These are phyloP conservation scores for Aspergillus coremiiformis DNA, from an alignment of 495 filamentous ascomycete genomes.

Conservation along the genomic window DNA sequence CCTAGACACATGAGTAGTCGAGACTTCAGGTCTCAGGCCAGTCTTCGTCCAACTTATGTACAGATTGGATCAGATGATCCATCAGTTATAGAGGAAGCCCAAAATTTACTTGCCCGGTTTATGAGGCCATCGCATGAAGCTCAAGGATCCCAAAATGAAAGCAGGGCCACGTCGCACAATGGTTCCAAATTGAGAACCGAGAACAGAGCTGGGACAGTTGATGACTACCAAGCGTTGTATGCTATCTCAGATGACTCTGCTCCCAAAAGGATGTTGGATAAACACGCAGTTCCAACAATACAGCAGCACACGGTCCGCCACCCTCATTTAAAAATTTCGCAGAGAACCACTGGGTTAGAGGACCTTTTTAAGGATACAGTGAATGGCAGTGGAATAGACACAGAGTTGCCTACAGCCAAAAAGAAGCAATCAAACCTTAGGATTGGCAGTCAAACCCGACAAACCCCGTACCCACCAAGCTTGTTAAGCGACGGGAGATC, in stretches of 20 bases:
- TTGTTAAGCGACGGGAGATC: background rate
- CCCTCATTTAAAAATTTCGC: background rate
- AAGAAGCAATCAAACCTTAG: background rate
- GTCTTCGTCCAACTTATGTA: background rate
- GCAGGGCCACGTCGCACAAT: background rate
- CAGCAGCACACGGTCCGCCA: background rate
- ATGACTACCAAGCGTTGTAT: background rate
- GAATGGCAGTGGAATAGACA: background rate
- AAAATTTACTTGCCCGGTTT: constrained; percentile 18
- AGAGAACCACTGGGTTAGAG: background rate
- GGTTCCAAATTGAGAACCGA: background rate
- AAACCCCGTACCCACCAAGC: background rate
- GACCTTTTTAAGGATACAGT: background rate
- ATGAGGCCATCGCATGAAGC: constrained; percentile 11
- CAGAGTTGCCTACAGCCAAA: background rate
- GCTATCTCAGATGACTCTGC: background rate
- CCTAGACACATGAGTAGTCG: background rate
- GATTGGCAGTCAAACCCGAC: background rate
- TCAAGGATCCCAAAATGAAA: background rate
- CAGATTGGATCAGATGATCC: constrained; percentile 11
- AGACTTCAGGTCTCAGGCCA: background rate
- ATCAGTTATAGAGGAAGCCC: constrained; percentile 11
- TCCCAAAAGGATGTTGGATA: background rate
- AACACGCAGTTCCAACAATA: background rate
- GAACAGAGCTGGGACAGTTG: background rate